phyloP scores from a whole-genome alignment of 345 rosid species.

The Eucalyptus decipiens region DNA sequence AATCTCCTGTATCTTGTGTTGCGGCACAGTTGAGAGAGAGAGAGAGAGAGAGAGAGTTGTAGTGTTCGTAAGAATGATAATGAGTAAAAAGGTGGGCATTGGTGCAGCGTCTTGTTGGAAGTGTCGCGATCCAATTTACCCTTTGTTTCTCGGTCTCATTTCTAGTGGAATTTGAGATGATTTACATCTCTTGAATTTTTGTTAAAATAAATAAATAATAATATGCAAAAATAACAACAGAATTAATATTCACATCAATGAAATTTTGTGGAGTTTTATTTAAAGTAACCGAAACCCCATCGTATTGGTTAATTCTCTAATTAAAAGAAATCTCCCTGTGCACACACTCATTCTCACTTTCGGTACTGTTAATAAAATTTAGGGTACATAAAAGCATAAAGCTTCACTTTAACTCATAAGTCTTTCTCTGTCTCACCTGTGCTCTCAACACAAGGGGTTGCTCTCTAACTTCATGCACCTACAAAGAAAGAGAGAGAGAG shows the following conservation, averaged over 20 bases:
- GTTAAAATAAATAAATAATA: not conserved
- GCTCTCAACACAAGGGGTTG: not conserved
- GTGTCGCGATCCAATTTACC: constrained; percentile 4
- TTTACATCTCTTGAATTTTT: not conserved
- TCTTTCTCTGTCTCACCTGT: not conserved
- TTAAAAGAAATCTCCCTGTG: not conserved
- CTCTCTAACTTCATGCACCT: not conserved
- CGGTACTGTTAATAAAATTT: not conserved
- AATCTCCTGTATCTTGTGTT: no score
- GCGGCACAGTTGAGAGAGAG: not conserved
- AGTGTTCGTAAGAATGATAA: not conserved
- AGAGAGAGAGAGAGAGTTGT: not conserved
- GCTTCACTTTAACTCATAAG: not conserved
- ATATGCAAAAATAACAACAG: not conserved
- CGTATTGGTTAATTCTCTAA: not conserved
- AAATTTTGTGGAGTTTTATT: not conserved
- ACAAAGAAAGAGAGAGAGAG: not conserved
- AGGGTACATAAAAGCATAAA: not conserved
- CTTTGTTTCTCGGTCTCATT: not conserved
- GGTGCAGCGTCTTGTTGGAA: constrained; percentile 22
- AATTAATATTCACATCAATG: not conserved
- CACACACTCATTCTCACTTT: not conserved
- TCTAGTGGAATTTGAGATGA: not conserved
- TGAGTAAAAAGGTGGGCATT: not conserved
- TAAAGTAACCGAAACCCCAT: not conserved